Percentiles rank a stretch among this genome's conserved stretches.
Evolutionary conservation across 2,329 filamentous ascomycete genomes (phyloP).

Genomic region (Elsinoe necatrix): DNA sequence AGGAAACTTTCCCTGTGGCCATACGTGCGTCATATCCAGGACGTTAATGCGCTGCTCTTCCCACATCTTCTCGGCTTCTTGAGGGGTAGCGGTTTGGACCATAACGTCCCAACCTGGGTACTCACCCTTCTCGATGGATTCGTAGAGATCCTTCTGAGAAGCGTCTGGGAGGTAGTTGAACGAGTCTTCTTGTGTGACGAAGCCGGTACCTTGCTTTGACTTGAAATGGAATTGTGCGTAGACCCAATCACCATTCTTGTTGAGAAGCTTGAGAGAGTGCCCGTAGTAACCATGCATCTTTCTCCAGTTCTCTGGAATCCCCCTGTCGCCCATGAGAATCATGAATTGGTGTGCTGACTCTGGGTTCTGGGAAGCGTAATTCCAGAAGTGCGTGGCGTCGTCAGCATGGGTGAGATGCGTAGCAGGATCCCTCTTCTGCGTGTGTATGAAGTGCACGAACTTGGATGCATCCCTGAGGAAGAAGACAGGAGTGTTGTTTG

Average conservation of each 20-base stretch:
- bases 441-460: conserved; percentile 66
- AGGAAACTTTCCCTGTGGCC: conserved; percentile 46
- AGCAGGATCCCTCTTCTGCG: conserved; percentile 64
- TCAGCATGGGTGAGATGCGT: conserved; percentile 60
- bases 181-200: conserved; percentile 46
- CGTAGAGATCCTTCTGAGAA: conserved; percentile 45
- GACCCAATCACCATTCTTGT: conserved; percentile 46
- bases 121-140: conserved; percentile 45
- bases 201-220: conserved; percentile 43
- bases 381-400: conserved; percentile 60
- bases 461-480: conserved; percentile 65
- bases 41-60: conserved; percentile 48
- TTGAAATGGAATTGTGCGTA: conserved; percentile 48
- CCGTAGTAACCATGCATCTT: conserved; percentile 49
- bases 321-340: conserved; percentile 47
- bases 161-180: conserved; percentile 45
- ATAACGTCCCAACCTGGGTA: conserved; percentile 45
- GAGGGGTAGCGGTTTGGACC: conserved; percentile 45
- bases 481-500: conserved; percentile 68
- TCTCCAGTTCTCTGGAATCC: conserved; percentile 47
- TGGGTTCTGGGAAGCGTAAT: conserved; percentile 47
- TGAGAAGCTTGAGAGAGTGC: conserved; percentile 47
- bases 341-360: conserved; percentile 48
- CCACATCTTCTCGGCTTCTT: conserved; percentile 45
- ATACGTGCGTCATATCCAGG: conserved; percentile 47